phyloP scores from a whole-genome alignment of 805 yeast species.

The Saccharomyces eubayanus region DNA sequence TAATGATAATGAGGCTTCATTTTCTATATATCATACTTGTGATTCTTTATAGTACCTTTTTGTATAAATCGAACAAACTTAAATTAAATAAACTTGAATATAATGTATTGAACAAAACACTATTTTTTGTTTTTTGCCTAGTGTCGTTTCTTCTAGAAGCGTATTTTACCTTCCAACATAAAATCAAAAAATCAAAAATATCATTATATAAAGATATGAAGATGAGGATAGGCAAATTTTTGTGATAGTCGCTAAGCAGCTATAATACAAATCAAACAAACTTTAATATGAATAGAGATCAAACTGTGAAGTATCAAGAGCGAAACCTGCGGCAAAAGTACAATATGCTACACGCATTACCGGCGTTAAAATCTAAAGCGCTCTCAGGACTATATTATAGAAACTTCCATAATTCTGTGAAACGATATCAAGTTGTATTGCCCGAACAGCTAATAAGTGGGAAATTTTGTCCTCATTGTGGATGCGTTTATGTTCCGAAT shows the following conservation, averaged over 20 bases:
- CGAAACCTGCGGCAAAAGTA: conserved; percentile 23
- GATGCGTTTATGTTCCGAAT: conserved; percentile 26
- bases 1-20: background rate
- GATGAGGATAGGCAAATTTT: background rate
- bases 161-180: background rate
- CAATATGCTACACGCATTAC: conserved; percentile 21
- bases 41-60: background rate
- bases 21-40: background rate
- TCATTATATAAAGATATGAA: background rate
- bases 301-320: conserved; percentile 21
- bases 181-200: background rate
- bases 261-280: background rate
- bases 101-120: background rate
- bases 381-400: conserved; percentile 26
- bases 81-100: background rate
- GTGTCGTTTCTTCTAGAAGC: background rate
- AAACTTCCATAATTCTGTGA: conserved; percentile 25
- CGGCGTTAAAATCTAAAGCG: conserved; percentile 15
- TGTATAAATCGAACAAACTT: background rate
- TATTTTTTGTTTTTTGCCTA: background rate
- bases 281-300: conserved; percentile 17
- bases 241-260: background rate
- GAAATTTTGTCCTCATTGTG: conserved; percentile 28
- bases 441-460: conserved; percentile 15
- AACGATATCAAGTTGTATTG: conserved; percentile 21